Base-by-base conservation (phyloP, 306 rosid genomes). In the Astragalus glycyphyllos region DNA sequence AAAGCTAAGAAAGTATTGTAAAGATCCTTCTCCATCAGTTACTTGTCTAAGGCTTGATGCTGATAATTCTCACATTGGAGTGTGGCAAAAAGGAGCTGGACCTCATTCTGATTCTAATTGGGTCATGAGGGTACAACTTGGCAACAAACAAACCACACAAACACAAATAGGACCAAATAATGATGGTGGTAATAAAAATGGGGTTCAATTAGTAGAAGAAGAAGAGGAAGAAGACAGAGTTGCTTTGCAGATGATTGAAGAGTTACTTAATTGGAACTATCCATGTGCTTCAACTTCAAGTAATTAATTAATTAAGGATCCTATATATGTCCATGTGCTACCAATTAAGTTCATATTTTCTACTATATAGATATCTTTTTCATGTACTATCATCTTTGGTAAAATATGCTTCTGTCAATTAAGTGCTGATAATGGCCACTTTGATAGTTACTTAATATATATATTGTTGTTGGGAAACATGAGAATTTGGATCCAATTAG, bases 211-310 rank as follows among this genome's bases (percentile, higher is more conserved):
- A 7, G 86, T 72, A 50, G 96, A 80, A 45, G 96, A 89, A 77
- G 99, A 94, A 7, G 87, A 69, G 46, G 96, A 80, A 45, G 96
- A 20, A 20, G 23, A 95, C 12, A 87, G 75, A 44, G 71, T 95
- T 68, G 90, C 97, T 56, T 77, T 87, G 86, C 99, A 95, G 77
- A 95, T 95, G 99, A 87, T 95, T 63, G 99, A 95, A 49, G 99
- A 95, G 76, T 75, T 95, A 7, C 97, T 95, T 34, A 89, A 85
- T 73, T 91, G 96, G 97, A 91, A 89, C 69, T 80, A 75, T 65
- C 79, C 83, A 10, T 66, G 77, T 76, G 80, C 54, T 72, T 40
- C 87, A 65, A 61, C 80, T 69, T 45, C 88, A 74, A 71, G 74
- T 65, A 60, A 69, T 13, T 5, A 26, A 23, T 23, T 23, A 23